These are phyloP conservation scores for Seiridium unicorne DNA, from an alignment of 2,329 filamentous ascomycete genomes.

Conservation along the genomic window DNA sequence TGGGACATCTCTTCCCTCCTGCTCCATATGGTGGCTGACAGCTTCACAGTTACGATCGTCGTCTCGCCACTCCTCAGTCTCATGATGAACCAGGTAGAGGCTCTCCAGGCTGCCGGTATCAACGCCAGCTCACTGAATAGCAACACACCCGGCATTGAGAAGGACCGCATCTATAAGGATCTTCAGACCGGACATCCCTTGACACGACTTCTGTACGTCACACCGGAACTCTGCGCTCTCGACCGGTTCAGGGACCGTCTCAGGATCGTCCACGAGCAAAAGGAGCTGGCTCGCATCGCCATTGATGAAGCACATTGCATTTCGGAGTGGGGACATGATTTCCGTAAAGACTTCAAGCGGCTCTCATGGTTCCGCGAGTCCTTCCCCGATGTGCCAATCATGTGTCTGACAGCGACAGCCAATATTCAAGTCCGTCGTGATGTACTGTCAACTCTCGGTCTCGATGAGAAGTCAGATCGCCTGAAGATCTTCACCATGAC, in stretches of 20 bases:
- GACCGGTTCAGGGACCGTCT: conserved; percentile 76
- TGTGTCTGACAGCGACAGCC: conserved; percentile 89
- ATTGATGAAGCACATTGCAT: conserved; percentile 97
- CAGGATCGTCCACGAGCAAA: conserved; percentile 71
- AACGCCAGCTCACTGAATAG: conserved; percentile 85
- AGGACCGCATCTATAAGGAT: conserved; percentile 71
- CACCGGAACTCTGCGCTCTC: conserved; percentile 81
- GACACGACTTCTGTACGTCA: conserved; percentile 86
- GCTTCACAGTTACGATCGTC: conserved; percentile 73
- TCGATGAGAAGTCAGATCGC: conserved; percentile 57
- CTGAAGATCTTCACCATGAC: conserved; percentile 79
- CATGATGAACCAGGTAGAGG: conserved; percentile 93
- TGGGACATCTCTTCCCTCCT: conserved; percentile 18
- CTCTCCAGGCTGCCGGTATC: conserved; percentile 71
- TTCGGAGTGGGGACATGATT: conserved; percentile 97
- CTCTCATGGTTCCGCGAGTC: conserved; percentile 81
- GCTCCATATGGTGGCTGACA: conserved; percentile 12
- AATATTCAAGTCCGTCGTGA: conserved; percentile 79
- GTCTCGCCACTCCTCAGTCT: conserved; percentile 85
- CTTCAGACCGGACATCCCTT: conserved; percentile 84
- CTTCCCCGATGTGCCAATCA: conserved; percentile 84
- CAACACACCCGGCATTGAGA: conserved; percentile 66
- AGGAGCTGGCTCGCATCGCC: conserved; percentile 82
- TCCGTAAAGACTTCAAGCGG: conserved; percentile 86
- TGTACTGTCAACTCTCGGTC: conserved; percentile 71